Percentiles rank a stretch among this genome's conserved stretches.
These are phyloP conservation scores for Cladophialophora exuberans DNA, from an alignment of 2,329 filamentous ascomycete species.

Conservation along the genomic window DNA sequence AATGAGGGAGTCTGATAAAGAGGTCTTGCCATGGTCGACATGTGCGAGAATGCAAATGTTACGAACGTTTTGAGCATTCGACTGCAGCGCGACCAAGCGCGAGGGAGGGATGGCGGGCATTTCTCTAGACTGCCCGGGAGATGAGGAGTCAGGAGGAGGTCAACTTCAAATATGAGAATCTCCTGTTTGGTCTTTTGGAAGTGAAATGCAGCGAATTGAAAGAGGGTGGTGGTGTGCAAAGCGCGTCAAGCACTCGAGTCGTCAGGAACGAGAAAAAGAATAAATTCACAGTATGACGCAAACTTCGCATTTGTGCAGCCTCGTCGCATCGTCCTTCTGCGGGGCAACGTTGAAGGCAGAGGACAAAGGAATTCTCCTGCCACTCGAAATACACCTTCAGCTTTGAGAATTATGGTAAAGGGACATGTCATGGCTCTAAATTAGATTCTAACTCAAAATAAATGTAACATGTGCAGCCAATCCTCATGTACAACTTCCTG, in stretches of 20 bases:
- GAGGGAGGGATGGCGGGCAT: constrained; percentile 95
- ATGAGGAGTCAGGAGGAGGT: too few species aligned
- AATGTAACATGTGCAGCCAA: constrained; percentile 22
- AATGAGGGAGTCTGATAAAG: constrained; percentile 90
- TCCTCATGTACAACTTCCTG: constrained; percentile 7
- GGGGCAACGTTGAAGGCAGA: too few species aligned
- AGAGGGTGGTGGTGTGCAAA: too few species aligned
- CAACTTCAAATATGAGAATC: too few species aligned
- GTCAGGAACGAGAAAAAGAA: too few species aligned
- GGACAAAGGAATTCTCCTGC: too few species aligned
- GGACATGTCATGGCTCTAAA: too few species aligned
- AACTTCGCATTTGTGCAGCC: not conserved
- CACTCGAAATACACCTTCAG: too few species aligned
- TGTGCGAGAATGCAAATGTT: constrained; percentile 98
- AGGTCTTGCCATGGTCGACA: constrained; percentile 98
- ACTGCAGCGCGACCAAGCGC: constrained; percentile 87
- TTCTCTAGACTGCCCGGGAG: not conserved
- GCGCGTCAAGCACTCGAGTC: too few species aligned
- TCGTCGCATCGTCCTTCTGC: not conserved
- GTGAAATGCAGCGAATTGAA: not conserved
- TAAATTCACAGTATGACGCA: too few species aligned
- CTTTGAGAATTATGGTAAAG: too few species aligned
- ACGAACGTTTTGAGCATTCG: constrained; percentile 82
- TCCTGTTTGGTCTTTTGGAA: not conserved
- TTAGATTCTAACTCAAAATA: constrained; percentile 6